phyloP scores from a whole-genome alignment of 2,329 filamentous ascomycete genomes.

The Phialocephala subalpina region DNA sequence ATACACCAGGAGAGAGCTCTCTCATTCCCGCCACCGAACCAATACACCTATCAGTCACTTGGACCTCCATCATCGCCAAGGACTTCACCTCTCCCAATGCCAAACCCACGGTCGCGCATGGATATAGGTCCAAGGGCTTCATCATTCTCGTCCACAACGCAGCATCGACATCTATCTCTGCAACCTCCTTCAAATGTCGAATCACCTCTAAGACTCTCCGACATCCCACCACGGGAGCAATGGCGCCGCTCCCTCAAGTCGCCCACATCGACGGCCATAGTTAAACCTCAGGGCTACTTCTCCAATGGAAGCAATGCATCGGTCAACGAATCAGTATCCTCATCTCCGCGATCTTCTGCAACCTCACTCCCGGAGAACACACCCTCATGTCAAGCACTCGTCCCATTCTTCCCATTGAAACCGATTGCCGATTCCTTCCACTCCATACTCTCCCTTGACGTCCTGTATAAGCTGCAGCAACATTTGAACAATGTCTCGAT shows the following conservation, averaged over 20 bases:
- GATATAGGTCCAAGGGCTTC: neutral
- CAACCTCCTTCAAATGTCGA: neutral
- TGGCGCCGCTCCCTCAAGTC: slow-evolving; percentile 7
- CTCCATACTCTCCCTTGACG: neutral
- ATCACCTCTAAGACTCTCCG: neutral
- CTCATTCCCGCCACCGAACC: neutral
- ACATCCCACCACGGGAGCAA: neutral
- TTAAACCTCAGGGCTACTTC: neutral
- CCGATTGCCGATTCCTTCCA: neutral
- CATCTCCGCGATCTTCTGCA: neutral
- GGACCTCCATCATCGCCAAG: neutral
- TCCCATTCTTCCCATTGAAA: neutral
- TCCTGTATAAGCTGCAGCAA: neutral
- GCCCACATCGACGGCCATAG: neutral
- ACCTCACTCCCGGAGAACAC: neutral
- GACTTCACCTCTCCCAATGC: neutral
- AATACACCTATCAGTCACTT: neutral
- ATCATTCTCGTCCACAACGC: neutral
- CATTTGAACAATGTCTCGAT: neutral
- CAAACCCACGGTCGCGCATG: neutral
- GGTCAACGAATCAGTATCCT: neutral
- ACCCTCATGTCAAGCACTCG: too few relatives aligned
- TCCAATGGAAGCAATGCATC: neutral
- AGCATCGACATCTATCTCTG: neutral
- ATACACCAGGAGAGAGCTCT: neutral